A percentile compares a stretch with the other conserved stretches of the same genome.
These are phyloP conservation scores for Areca catechu DNA, from an alignment of 176 grass and related monocot species.

Conservation along the genomic window DNA sequence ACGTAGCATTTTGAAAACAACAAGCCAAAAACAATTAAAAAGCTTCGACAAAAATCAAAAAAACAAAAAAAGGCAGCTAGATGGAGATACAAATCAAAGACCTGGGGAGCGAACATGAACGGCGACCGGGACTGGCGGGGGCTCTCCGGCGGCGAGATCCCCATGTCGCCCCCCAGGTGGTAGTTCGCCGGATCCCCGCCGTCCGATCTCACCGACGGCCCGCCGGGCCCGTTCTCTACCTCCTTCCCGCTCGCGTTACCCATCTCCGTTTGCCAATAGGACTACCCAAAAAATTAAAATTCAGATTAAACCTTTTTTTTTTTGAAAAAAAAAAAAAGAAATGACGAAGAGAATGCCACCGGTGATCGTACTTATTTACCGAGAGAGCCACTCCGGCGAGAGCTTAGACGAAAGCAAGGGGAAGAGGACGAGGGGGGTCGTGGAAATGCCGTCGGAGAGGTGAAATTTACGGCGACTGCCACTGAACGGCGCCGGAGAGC, in stretches of 20 bases:
- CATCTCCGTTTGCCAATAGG: conserved; percentile 22
- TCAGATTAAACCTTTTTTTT: no score
- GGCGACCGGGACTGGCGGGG: neutral
- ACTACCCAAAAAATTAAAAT: no score
- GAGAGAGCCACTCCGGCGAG: no score
- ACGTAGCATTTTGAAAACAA: no score
- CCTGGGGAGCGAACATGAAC: conserved; percentile 15
- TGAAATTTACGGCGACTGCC: no score
- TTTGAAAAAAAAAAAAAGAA: no score
- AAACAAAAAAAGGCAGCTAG: neutral
- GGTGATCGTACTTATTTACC: no score
- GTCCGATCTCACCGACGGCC: neutral
- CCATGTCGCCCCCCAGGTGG: conserved; percentile 1
- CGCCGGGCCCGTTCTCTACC: conserved; percentile 42
- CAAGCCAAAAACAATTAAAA: neutral
- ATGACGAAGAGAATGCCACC: no score
- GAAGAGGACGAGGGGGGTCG: no score
- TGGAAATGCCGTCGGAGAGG: no score
- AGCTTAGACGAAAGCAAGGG: no score
- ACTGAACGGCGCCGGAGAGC: no score
- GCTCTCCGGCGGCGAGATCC: conserved; percentile 3
- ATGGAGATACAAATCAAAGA: neutral
- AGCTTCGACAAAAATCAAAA: neutral
- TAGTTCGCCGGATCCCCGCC: conserved; percentile 2
- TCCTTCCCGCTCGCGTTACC: conserved; percentile 61